Conservation (phyloP, 805 yeast species). For the Yamadazyma endophytica region DNA sequence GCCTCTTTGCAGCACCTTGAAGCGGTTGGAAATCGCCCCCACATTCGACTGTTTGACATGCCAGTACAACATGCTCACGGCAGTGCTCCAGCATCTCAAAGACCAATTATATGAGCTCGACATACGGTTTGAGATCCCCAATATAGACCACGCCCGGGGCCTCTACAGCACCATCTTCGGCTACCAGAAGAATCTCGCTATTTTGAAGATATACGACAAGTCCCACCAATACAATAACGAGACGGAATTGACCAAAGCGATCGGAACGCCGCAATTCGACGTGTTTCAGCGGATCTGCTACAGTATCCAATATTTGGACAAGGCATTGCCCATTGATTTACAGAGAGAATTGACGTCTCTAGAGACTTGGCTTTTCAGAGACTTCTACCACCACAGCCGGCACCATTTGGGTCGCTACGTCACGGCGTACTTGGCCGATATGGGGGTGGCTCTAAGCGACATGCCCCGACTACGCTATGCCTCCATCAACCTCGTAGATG, state of each 20-base stretch:
- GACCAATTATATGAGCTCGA: slow-evolving; percentile 10
- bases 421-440: not conserved
- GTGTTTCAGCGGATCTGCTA: slow-evolving; percentile 7
- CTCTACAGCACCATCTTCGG: slow-evolving; percentile 7
- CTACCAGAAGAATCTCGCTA: slow-evolving; percentile 10
- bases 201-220: slow-evolving; percentile 14
- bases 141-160: slow-evolving; percentile 5
- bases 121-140: slow-evolving; percentile 13
- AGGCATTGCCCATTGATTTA: slow-evolving; percentile 1
- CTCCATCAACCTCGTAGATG: no score
- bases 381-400: slow-evolving; percentile 2
- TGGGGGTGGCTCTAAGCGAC: not conserved
- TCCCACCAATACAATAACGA: slow-evolving; percentile 13
- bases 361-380: not conserved
- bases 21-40: slow-evolving; percentile 11
- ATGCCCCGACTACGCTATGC: no score
- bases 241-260: slow-evolving; percentile 9
- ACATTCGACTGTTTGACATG: slow-evolving; percentile 19
- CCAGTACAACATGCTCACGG: slow-evolving; percentile 10
- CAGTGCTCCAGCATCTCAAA: slow-evolving; percentile 4
- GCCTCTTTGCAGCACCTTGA: slow-evolving; percentile 7
- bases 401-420: not conserved
- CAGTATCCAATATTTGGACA: slow-evolving; percentile 4
- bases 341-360: not conserved
- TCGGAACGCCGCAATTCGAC: slow-evolving; percentile 2